These are phyloP conservation scores for Cladophialophora exuberans DNA, from an alignment of 2,329 filamentous ascomycete genomes.

Conservation along the genomic window DNA sequence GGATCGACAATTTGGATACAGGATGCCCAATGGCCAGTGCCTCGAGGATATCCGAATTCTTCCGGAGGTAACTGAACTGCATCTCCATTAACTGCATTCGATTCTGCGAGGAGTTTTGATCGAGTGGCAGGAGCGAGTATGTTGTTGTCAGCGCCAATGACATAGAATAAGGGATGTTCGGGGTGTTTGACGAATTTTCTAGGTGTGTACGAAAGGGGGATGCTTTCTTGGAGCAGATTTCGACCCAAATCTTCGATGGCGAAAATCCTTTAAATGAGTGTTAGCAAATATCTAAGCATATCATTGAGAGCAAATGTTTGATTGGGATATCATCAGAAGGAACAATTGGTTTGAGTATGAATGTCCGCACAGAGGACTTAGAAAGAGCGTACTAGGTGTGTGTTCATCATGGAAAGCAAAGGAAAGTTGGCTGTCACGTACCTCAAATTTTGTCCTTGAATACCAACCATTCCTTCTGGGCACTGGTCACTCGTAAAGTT, in stretches of 20 bases:
- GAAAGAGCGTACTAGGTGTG: constrained; percentile 50
- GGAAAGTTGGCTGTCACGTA: constrained; percentile 53
- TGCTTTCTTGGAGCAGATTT: constrained; percentile 82
- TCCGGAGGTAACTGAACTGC: constrained; percentile 70
- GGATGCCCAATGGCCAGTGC: constrained; percentile 87
- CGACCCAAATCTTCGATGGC: constrained; percentile 84
- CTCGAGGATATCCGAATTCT: constrained; percentile 87
- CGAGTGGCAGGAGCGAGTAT: constrained; percentile 80
- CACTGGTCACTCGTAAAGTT: constrained; percentile 96
- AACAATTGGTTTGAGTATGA: constrained; percentile 81
- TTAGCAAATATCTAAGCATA: constrained; percentile 8
- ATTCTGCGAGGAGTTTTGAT: constrained; percentile 73
- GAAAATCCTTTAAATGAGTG: constrained; percentile 69
- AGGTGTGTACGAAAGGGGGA: constrained; percentile 87
- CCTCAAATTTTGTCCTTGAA: constrained; percentile 85
- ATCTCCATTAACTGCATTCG: constrained; percentile 71
- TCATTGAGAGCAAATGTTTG: not conserved
- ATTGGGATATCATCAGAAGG: constrained; percentile 71
- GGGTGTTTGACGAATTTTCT: constrained; percentile 86
- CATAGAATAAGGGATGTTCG: constrained; percentile 86
- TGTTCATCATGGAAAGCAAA: constrained; percentile 63
- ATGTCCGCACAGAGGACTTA: constrained; percentile 48
- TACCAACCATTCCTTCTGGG: constrained; percentile 89
- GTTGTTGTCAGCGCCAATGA: constrained; percentile 91
- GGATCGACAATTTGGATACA: constrained; percentile 94